Percentiles rank a stretch among this genome's conserved stretches.
Conservation (phyloP, 2,329 filamentous ascomycete species). For the Nigrospora oryzae region DNA sequence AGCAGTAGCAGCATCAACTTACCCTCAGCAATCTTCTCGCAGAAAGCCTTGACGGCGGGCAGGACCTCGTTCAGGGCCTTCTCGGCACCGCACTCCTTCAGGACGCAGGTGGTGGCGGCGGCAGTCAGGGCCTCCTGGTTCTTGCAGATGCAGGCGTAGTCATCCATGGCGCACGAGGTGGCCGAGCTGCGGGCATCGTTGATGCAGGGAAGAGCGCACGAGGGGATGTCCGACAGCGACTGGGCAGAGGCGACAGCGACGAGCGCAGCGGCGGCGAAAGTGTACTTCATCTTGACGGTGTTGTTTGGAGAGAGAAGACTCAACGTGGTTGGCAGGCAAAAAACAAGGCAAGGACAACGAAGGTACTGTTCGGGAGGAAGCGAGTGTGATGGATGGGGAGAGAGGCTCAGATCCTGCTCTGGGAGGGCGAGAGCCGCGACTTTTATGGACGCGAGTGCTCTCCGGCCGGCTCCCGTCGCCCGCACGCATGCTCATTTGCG, state of each 20-base stretch:
- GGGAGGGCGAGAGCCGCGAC: too few relatives aligned
- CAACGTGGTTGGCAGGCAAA: too few relatives aligned
- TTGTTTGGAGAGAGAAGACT: background rate
- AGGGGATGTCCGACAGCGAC: slow-evolving; percentile 12
- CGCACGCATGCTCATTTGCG: too few relatives aligned
- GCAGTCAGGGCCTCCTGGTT: slow-evolving; percentile 8
- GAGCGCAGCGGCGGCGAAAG: slow-evolving; percentile 10
- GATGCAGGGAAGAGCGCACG: slow-evolving; percentile 14
- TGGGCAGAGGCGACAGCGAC: slow-evolving; percentile 12
- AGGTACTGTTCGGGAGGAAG: too few relatives aligned
- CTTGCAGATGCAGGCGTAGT: slow-evolving; percentile 17
- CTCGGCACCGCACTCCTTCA: slow-evolving; percentile 10
- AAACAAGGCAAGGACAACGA: too few relatives aligned
- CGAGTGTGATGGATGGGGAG: too few relatives aligned
- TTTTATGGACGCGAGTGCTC: too few relatives aligned
- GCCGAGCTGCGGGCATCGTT: slow-evolving; percentile 7
- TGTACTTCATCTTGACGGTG: slow-evolving; percentile 16
- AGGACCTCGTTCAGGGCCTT: slow-evolving; percentile 11
- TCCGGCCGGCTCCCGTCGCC: too few relatives aligned
- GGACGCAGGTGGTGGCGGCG: slow-evolving; percentile 11
- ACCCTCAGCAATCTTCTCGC: background rate
- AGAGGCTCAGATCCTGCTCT: too few relatives aligned
- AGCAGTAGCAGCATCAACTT: too few relatives aligned
- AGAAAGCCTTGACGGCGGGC: slow-evolving; percentile 13
- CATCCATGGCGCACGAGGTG: slow-evolving; percentile 10